Evolutionary conservation across 2,329 filamentous ascomycete genomes (phyloP), one percentile per base, ranked within the genome.

Genomic region (Drechslerella stenobrocha): DNA sequence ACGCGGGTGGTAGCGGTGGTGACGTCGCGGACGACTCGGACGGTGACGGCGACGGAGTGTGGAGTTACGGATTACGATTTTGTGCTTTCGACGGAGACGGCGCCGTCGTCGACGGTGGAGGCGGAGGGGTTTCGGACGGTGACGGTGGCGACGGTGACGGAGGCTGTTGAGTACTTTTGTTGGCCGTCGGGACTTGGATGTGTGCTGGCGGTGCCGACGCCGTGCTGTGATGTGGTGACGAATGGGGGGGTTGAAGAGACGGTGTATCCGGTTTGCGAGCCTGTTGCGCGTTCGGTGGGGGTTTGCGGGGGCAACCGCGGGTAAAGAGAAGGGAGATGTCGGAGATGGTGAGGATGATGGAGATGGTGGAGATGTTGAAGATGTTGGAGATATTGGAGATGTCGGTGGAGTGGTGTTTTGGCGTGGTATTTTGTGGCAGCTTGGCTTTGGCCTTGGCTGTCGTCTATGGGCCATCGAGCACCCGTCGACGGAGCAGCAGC

Each of bases 161-260:
- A 67, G 35, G 56, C 55, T n/a, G 52, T 67, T 8, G 28, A 23
- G 3, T 67, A 67, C 30, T 59, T 55, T 47, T 67, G 63, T 28
- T 60, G 42, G 2, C 44, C 50, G 7, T 18, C 26, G n/a, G 55
- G 55, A 1, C 4, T 60, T 2, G 63, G 63, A 13, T 67, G 63
- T 37, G 55, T 32, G 24, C 20, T 47, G 11, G 22, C 8, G 3
- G 55, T 67, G 20, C 63, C 63, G 55, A 67, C 63, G 50, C 63
- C 63, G 44, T 67, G 63, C 35, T 67, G 63, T 42, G 63, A 44
- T 7, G 30, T 50, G 34, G 60, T 53, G 35, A 37, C 26, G 26
- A 46, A 47, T 47, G 26, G n/a, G 8, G 18, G 8, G 4, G 37
- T 8, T n/a, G 15, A 20, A 3, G 22, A 20, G 37, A 42, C 37